Percentiles rank a stretch among this genome's conserved stretches.
Evolutionary conservation across 257 asterid genomes (phyloP).

Genomic region (Penstemon newberryi): DNA sequence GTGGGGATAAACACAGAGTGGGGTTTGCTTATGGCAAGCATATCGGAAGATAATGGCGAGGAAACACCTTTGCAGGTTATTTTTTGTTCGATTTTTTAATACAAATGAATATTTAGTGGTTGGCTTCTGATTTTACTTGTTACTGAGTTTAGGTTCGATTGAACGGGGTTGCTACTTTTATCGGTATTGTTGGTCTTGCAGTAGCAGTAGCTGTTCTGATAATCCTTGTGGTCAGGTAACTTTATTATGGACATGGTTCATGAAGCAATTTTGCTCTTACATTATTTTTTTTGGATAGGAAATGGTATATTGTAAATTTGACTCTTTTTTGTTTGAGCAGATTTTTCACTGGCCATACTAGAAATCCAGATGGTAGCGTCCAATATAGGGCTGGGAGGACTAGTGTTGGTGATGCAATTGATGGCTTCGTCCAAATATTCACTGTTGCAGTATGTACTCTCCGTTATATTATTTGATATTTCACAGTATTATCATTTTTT

Average conservation of each 20-base stretch:
- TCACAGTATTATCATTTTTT: slow-evolving; percentile 14
- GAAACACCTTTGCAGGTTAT: slow-evolving; percentile 93
- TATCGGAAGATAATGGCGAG: slow-evolving; percentile 88
- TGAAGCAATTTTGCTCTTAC: slow-evolving; percentile 17
- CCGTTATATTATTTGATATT: slow-evolving; percentile 19
- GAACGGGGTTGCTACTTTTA: slow-evolving; percentile 86
- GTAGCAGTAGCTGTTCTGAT: slow-evolving; percentile 69
- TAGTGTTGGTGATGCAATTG: slow-evolving; percentile 57
- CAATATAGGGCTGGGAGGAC: slow-evolving; percentile 71
- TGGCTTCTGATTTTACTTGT: slow-evolving; percentile 24
- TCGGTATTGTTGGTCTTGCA: slow-evolving; percentile 77
- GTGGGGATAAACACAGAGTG: slow-evolving; percentile 95
- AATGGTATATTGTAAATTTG: slow-evolving; percentile 4
- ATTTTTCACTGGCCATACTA: slow-evolving; percentile 74
- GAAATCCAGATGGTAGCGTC: slow-evolving; percentile 47
- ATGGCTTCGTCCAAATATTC: slow-evolving; percentile 73
- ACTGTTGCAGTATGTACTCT: slow-evolving; percentile 77
- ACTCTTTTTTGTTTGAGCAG: slow-evolving; percentile 39
- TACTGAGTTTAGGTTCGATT: slow-evolving; percentile 61
- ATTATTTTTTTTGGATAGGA: slow-evolving; percentile 10
- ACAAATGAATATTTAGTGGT: slow-evolving; percentile 4
- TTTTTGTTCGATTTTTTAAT: slow-evolving; percentile 11
- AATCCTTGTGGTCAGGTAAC: slow-evolving; percentile 72
- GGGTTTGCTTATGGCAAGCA: slow-evolving; percentile 95
- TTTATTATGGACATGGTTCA: slow-evolving; percentile 16